Base-by-base conservation (phyloP, 1,284 basidiomycete species). In the Pseudozyma tsukubaensis region DNA sequence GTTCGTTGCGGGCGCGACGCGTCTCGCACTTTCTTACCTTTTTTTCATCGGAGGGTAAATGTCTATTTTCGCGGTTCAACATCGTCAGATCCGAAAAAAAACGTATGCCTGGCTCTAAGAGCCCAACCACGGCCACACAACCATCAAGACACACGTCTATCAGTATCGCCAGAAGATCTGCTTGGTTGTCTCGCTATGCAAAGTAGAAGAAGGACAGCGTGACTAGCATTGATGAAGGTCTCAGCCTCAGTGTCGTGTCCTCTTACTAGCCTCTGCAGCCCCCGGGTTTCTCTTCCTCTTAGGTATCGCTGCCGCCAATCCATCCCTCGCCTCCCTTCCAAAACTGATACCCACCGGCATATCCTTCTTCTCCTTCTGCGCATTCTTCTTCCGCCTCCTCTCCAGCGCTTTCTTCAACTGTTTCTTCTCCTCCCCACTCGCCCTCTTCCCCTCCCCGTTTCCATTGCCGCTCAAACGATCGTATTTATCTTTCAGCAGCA, bases 361-460 rank as follows among this genome's bases (percentile, higher is more conserved):
- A 29, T 67, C 59, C 21, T 89, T 92, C 86, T 94, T 96, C 87
- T 97, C 94, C 86, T 93, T 94, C 85, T 93, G 92, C 35, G 89
- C 88, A 21, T 91, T 87, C 87, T 95, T 96, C 85, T 90, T 93
- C 85, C 92, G 89, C 84, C 91, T 93, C 88, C 92, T 94, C 81
- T 94, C 93, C 43, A 96, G 89, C 2, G 90, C 92, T 58, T 75
- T 75, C 83, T 91, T 92, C 65, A 95, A 92, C 0, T 93, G 93
- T 37, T 75, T 70, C 69, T 72, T 73, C 54, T 67, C 59, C 34
- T 64, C 43, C 1, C 67, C 72, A 14, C 60, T 48, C 9, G 58
- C 62, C 51, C 29, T 54, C 36, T 59, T 60, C 0, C 60, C 72
- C 0, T 54, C 60, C 36, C 40, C 50, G 11, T 59, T 50, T 16